Evolutionary conservation across 2,329 filamentous ascomycete species (phyloP).

Genomic region (Corniculantispora saksenae): DNA sequence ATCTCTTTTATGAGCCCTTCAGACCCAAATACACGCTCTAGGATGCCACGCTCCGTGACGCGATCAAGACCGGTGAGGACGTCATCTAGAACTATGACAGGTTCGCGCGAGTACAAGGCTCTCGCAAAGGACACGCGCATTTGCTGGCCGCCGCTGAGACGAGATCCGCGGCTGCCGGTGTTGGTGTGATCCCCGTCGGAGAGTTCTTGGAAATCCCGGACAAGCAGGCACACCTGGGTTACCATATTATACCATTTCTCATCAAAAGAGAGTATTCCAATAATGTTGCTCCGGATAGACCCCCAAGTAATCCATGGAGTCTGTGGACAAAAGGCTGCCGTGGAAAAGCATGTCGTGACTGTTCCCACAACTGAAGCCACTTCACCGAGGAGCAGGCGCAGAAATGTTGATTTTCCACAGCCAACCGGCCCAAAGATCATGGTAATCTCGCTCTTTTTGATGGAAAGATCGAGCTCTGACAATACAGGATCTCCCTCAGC

Average conservation of each 20-base stretch:
- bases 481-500: background rate
- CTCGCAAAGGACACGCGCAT: slow-evolving; percentile 29
- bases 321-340: slow-evolving; percentile 27
- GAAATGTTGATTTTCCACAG: slow-evolving; percentile 26
- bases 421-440: slow-evolving; percentile 28
- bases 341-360: slow-evolving; percentile 10
- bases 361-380: slow-evolving; percentile 21
- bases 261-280: slow-evolving; percentile 24
- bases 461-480: background rate
- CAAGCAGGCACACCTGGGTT: slow-evolving; percentile 22
- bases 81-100: slow-evolving; percentile 34
- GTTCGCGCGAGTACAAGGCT: slow-evolving; percentile 26
- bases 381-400: slow-evolving; percentile 26
- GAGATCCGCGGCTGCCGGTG: slow-evolving; percentile 27
- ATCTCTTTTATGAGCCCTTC: slow-evolving; percentile 31
- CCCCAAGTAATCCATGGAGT: slow-evolving; percentile 27
- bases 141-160: slow-evolving; percentile 30
- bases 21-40: slow-evolving; percentile 35
- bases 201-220: slow-evolving; percentile 24
- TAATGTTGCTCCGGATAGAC: slow-evolving; percentile 28
- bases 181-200: slow-evolving; percentile 26
- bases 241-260: slow-evolving; percentile 26
- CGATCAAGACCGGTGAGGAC: slow-evolving; percentile 37
- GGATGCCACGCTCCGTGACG: slow-evolving; percentile 39
- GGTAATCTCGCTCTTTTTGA: slow-evolving; percentile 20